A percentile compares a stretch with the other conserved stretches of the same genome.
Conservation (phyloP, 2,329 filamentous ascomycete species). For the Curvularia eragrostidis region DNA sequence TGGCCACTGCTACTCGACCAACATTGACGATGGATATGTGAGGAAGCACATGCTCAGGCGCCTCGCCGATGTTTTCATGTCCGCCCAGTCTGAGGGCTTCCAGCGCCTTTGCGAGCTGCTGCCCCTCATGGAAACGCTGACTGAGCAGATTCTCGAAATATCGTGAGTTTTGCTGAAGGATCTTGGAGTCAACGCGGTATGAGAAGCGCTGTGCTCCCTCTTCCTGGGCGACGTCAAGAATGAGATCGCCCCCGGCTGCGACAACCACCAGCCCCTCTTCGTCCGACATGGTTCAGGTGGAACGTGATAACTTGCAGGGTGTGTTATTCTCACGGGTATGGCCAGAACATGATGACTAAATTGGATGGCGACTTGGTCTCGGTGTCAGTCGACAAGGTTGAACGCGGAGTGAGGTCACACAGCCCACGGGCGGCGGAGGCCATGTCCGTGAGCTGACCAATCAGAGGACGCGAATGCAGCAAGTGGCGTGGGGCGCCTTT, state of each 20-base stretch:
- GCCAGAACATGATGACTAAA: slow-evolving; percentile 56
- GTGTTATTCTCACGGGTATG: slow-evolving; percentile 54
- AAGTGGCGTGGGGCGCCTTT: slow-evolving; percentile 6
- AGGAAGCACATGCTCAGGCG: slow-evolving; percentile 63
- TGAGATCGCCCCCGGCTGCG: slow-evolving; percentile 65
- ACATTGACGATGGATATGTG: slow-evolving; percentile 70
- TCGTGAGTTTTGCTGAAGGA: slow-evolving; percentile 66
- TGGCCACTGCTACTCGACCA: slow-evolving; percentile 72
- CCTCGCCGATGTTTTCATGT: slow-evolving; percentile 58
- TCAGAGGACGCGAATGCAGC: slow-evolving; percentile 3
- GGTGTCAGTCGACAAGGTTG: slow-evolving; percentile 8
- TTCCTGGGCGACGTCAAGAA: slow-evolving; percentile 71
- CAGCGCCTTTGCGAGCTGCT: slow-evolving; percentile 61
- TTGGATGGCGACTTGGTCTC: slow-evolving; percentile 20
- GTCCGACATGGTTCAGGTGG: slow-evolving; percentile 31
- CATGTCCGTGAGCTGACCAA: slow-evolving; percentile 9
- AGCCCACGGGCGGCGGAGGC: slow-evolving; percentile 15
- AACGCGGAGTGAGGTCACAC: slow-evolving; percentile 20
- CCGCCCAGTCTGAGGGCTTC: slow-evolving; percentile 55
- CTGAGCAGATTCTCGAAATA: slow-evolving; percentile 74
- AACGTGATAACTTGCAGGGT: slow-evolving; percentile 16
- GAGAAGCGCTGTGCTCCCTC: slow-evolving; percentile 62
- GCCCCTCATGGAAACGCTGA: slow-evolving; percentile 69
- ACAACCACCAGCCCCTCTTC: slow-evolving; percentile 57
- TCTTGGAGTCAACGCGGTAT: slow-evolving; percentile 67